Conservation (phyloP, 2,329 filamentous ascomycete species). For the Trichoderma hamatum region DNA sequence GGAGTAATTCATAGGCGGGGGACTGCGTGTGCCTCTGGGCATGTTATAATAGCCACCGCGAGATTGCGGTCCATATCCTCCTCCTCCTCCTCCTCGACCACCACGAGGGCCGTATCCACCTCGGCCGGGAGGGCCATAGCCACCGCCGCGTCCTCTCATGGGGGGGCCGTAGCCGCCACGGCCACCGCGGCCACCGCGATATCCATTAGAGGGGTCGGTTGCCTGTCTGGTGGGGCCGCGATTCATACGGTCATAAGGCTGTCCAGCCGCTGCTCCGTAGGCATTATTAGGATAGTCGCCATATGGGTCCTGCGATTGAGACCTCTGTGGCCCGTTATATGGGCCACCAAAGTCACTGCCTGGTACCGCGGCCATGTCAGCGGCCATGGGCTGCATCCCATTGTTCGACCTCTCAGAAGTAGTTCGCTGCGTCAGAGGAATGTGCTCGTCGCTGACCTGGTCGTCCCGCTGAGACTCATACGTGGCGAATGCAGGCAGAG, state of each 20-base stretch:
- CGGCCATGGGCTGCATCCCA: slow-evolving; percentile 45
- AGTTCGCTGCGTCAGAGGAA: slow-evolving; percentile 69
- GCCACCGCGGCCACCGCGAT: slow-evolving; percentile 49
- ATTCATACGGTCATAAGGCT: slow-evolving; percentile 50
- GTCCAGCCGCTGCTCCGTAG: slow-evolving; percentile 52
- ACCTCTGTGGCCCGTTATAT: slow-evolving; percentile 43
- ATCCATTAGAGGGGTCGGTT: slow-evolving; percentile 44
- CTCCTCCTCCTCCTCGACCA: slow-evolving; percentile 31
- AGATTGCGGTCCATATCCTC: slow-evolving; percentile 39
- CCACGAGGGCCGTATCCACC: slow-evolving; percentile 37
- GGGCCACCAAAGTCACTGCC: slow-evolving; percentile 28
- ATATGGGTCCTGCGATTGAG: slow-evolving; percentile 62
- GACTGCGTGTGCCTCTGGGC: slow-evolving; percentile 1
- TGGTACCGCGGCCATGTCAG: slow-evolving; percentile 42
- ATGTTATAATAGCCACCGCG: slow-evolving; percentile 38
- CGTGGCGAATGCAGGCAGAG: slow-evolving; percentile 60
- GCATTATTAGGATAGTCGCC: slow-evolving; percentile 59
- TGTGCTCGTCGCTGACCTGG: slow-evolving; percentile 67
- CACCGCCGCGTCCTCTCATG: slow-evolving; percentile 43
- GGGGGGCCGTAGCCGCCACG: slow-evolving; percentile 47
- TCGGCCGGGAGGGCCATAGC: slow-evolving; percentile 47
- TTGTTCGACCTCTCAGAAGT: slow-evolving; percentile 61
- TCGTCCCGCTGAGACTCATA: slow-evolving; percentile 70
- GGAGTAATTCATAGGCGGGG: slow-evolving; percentile 13
- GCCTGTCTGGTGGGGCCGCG: slow-evolving; percentile 57